These are phyloP conservation scores for Podosphaera fusca DNA, from an alignment of 2,329 filamentous ascomycete species.

Conservation along the genomic window DNA sequence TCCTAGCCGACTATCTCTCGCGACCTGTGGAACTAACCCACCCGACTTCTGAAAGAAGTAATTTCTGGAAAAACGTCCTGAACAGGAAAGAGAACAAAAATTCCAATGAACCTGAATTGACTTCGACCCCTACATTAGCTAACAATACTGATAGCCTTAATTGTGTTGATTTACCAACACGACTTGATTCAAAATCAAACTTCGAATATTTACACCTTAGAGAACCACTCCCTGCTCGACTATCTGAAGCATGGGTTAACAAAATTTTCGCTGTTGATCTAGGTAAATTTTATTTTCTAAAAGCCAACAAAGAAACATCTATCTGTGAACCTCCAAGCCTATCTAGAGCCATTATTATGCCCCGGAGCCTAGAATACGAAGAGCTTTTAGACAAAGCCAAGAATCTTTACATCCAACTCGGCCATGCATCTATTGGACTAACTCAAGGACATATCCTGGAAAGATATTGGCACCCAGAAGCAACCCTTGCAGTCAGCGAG, in stretches of 20 bases:
- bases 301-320: neutral
- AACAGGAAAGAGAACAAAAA: neutral
- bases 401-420: neutral
- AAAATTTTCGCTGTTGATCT: neutral
- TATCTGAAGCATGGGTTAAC: neutral
- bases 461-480: neutral
- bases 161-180: neutral
- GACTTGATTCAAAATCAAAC: neutral
- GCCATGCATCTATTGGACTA: neutral
- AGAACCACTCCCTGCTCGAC: neutral
- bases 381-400: neutral
- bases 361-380: neutral
- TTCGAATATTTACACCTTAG: neutral
- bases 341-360: neutral
- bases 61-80: neutral
- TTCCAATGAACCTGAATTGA: neutral
- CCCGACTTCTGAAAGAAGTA: neutral
- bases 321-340: neutral
- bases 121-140: neutral
- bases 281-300: neutral
- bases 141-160: neutral
- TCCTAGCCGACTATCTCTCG: neutral
- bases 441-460: neutral
- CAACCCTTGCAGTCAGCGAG: neutral
- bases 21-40: neutral